Evolutionary conservation across 192 early-diverging fungal species (phyloP), one percentile per base, ranked within the genome.

Genomic region (Coemansia sp.): DNA sequence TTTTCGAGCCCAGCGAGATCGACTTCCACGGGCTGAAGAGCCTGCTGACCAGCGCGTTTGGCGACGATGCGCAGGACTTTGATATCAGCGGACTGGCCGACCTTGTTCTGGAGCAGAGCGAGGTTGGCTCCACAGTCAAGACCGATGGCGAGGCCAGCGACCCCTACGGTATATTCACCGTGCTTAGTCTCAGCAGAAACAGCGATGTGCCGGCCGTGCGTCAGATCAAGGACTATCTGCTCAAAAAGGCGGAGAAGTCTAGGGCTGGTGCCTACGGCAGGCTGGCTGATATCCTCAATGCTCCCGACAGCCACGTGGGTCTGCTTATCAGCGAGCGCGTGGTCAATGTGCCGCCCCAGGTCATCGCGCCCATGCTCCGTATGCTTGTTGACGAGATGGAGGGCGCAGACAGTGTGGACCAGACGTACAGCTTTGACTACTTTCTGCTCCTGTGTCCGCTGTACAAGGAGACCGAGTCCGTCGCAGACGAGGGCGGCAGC

Each of bases 291-390:
- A 22, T 79, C 70, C 19, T 84, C 80, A 45, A 73, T 60, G n/a
- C 43, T 65, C 7, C 19, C 1, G 22, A 61, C 69, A 32, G 51
- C 11, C 55, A 85, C 13, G 76, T 87, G 14, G 95, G 88, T 0
- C 64, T 95, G 59, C 69, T 99, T 22, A 20, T 99, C 19, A 93
- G 88, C 67, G 95, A 97, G 64, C 84, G 97, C 7, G 86, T 99
- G 22, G 87, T 99, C 72, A 99, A 99, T 72, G 95, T 99, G 93
- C 97, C 97, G 11, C 93, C 95, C 32, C 91, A 96, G 69, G 85
- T 97, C 9, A 87, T 91, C 2, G 90, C 94, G 17, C 94, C 92
- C 2, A 93, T 99, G 93, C 90, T 95, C 68, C 88, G 86, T 25
- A 93, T 97, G 93, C 84, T 97, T 44, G 63, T 87, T 42, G 91